Percentiles rank a stretch among this genome's conserved stretches.
phyloP scores from a whole-genome alignment of 345 rosid species.

The Euphorbia lathyris region DNA sequence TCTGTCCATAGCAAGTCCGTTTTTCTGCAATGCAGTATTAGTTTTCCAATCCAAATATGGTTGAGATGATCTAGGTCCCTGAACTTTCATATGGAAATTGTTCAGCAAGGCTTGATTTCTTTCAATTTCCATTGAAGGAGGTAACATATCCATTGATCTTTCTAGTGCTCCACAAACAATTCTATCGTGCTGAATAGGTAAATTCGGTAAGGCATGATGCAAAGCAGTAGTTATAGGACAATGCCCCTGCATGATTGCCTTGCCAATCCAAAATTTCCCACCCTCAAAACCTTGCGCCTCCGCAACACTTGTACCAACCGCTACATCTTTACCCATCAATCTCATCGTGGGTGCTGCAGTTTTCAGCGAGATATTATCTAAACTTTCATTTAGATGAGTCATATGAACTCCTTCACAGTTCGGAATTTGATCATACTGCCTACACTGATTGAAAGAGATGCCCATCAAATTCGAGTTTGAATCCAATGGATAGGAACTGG shows the following conservation, averaged over 20 bases:
- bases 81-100: slow-evolving; percentile 19
- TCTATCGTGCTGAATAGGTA: slow-evolving; percentile 28
- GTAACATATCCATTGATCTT: slow-evolving; percentile 23
- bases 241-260: slow-evolving; percentile 40
- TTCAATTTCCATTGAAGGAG: slow-evolving; percentile 22
- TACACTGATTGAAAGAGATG: slow-evolving; percentile 19
- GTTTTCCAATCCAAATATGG: slow-evolving; percentile 34
- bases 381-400: slow-evolving; percentile 16
- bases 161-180: slow-evolving; percentile 25
- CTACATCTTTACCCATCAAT: slow-evolving; percentile 72
- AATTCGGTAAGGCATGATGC: slow-evolving; percentile 15
- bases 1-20: slow-evolving; percentile 15
- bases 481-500: slow-evolving; percentile 22
- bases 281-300: slow-evolving; percentile 30
- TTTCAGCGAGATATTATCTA: slow-evolving; percentile 27
- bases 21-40: slow-evolving; percentile 25
- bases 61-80: slow-evolving; percentile 28
- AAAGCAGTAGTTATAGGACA: slow-evolving; percentile 14
- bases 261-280: slow-evolving; percentile 41
- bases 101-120: slow-evolving; percentile 15
- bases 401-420: slow-evolving; percentile 20
- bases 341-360: slow-evolving; percentile 50
- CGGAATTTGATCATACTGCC: slow-evolving; percentile 23
- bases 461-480: slow-evolving; percentile 28
- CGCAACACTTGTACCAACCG: slow-evolving; percentile 38